Percentiles rank a stretch among this genome's conserved stretches.
Evolutionary conservation across 768 basidiomycete genomes (phyloP).

Genomic region (Mycena capillaripes): DNA sequence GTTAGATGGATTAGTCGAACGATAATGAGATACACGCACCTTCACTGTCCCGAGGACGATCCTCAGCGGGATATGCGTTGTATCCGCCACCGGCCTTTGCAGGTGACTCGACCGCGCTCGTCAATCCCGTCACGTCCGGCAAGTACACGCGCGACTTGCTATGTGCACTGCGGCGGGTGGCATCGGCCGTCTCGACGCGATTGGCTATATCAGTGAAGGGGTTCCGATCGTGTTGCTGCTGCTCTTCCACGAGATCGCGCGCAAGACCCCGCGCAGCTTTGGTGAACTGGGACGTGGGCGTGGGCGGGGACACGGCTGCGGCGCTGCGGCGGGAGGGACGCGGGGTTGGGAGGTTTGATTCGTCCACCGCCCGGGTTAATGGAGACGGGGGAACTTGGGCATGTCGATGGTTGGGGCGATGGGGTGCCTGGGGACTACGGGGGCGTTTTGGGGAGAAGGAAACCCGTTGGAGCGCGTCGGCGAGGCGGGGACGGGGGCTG

Average conservation of each 20-base stretch:
- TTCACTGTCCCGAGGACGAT: constrained; percentile 71
- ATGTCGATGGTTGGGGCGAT: constrained; percentile 44
- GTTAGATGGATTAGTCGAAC: not conserved
- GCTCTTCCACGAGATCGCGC: constrained; percentile 66
- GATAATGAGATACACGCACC: constrained; percentile 55
- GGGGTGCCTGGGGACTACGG: constrained; percentile 56
- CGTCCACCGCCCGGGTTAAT: constrained; percentile 26
- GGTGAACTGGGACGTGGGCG: constrained; percentile 69
- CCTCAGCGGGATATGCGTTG: constrained; percentile 60
- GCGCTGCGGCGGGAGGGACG: constrained; percentile 31
- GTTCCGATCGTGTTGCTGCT: constrained; percentile 45
- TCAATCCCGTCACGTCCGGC: constrained; percentile 89
- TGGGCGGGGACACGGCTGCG: constrained; percentile 54
- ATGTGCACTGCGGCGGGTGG: constrained; percentile 38
- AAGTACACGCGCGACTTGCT: constrained; percentile 64
- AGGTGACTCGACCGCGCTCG: constrained; percentile 83
- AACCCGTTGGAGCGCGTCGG: constrained; percentile 78
- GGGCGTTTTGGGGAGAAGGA: constrained; percentile 86
- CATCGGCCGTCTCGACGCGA: constrained; percentile 40
- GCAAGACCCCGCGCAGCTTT: constrained; percentile 69
- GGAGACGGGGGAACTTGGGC: constrained; percentile 44
- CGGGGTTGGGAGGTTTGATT: constrained; percentile 29
- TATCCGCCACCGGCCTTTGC: constrained; percentile 69
- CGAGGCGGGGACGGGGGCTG: constrained; percentile 64
- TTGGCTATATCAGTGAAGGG: constrained; percentile 55